Conservation (phyloP, 2,329 filamentous ascomycete species). For the Calonectria pseudoreteaudii region DNA sequence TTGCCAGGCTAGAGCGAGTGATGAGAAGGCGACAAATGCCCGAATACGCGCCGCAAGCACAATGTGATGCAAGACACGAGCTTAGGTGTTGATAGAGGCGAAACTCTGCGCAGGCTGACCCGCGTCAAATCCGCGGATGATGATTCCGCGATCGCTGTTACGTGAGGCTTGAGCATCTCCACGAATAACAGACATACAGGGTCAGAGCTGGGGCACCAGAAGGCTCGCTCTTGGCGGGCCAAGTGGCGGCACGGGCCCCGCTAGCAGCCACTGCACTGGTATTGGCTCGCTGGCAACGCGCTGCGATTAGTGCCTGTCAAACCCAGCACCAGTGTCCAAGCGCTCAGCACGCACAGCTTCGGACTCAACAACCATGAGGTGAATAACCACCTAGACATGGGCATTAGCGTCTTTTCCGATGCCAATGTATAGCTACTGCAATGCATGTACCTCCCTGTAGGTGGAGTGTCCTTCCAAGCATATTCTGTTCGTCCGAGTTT, state of each 20-base stretch:
- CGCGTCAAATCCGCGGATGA: conserved; percentile 11
- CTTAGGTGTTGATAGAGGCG: conserved; percentile 8
- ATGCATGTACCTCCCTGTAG: background rate
- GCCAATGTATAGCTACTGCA: background rate
- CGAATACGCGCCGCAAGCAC: background rate
- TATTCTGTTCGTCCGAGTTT: background rate
- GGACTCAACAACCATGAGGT: background rate
- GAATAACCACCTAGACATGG: background rate
- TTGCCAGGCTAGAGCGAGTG: background rate
- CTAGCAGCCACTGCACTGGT: conserved; percentile 2
- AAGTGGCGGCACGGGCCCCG: conserved; percentile 7
- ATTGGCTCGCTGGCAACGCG: conserved; percentile 3
- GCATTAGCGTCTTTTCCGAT: background rate
- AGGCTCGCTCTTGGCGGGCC: background rate
- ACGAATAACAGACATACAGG: background rate
- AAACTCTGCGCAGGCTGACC: background rate
- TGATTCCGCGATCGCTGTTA: conserved; percentile 15
- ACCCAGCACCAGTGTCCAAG: background rate
- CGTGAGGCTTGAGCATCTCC: conserved; percentile 10
- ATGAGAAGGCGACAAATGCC: background rate
- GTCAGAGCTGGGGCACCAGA: background rate
- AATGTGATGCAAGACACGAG: background rate
- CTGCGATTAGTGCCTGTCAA: background rate
- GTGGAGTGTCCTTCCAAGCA: background rate
- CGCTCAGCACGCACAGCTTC: background rate